A percentile compares a stretch with the other conserved stretches of the same genome.
phyloP scores from a whole-genome alignment of 805 yeast genomes.

The Nakazawaea molendinolei region DNA sequence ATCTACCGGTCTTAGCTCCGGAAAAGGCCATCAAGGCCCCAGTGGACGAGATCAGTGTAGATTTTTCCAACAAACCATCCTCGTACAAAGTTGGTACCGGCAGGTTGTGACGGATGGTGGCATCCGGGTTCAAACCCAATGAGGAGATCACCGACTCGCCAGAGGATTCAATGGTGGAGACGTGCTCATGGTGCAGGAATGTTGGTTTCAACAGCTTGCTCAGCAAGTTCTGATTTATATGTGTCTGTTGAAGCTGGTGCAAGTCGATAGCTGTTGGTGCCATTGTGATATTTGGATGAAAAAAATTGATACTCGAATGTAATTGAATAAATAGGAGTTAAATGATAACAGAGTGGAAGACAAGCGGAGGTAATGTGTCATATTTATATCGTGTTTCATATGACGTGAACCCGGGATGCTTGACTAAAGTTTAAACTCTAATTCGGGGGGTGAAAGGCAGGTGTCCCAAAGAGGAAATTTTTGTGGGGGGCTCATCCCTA shows the following conservation, averaged over 20 bases:
- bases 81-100: slow-evolving; percentile 90
- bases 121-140: slow-evolving; percentile 51
- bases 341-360: no score
- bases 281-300: slow-evolving; percentile 16
- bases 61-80: slow-evolving; percentile 85
- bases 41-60: slow-evolving; percentile 84
- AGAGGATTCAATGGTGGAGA: slow-evolving; percentile 14
- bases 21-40: slow-evolving; percentile 96
- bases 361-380: no score
- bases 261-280: slow-evolving; percentile 35
- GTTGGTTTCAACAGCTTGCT: slow-evolving; percentile 15
- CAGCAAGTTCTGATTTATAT: slow-evolving; percentile 16
- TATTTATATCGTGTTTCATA: no score
- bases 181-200: slow-evolving; percentile 7
- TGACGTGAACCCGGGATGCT: not conserved
- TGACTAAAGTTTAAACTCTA: not conserved
- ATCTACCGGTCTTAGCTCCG: slow-evolving; percentile 94
- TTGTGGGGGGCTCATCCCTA: slow-evolving; percentile 5
- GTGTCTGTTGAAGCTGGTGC: slow-evolving; percentile 21
- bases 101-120: slow-evolving; percentile 79
- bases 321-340: not conserved
- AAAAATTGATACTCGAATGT: no score
- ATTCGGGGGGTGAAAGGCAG: slow-evolving; percentile 5
- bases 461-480: slow-evolving; percentile 4
- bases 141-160: slow-evolving; percentile 25